These are phyloP conservation scores for Silene noctiflora DNA, from an alignment of 179 eudicot genomes.

Conservation along the genomic window DNA sequence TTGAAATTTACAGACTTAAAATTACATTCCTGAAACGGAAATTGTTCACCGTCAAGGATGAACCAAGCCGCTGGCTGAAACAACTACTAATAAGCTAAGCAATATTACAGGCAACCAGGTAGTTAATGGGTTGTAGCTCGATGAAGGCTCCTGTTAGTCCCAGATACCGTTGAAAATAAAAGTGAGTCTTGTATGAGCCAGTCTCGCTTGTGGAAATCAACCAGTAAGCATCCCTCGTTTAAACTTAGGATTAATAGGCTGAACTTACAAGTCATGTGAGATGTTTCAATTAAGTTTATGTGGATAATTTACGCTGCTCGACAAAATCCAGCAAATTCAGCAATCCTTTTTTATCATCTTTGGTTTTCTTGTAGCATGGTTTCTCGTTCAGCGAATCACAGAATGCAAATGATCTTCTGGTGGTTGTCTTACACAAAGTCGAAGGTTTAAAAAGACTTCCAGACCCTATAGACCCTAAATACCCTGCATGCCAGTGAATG, in stretches of 20 bases:
- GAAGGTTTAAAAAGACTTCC: neutral
- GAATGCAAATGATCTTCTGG: too few relatives aligned
- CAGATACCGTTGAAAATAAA: constrained; percentile 4
- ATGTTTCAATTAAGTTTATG: neutral
- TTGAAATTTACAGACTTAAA: neutral
- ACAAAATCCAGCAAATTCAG: neutral
- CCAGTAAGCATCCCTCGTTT: too few relatives aligned
- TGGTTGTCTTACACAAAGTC: neutral
- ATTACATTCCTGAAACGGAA: neutral
- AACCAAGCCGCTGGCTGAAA: neutral
- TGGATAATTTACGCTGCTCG: neutral
- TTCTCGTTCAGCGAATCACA: neutral
- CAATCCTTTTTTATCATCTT: neutral
- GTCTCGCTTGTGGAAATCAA: neutral
- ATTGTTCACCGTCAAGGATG: neutral
- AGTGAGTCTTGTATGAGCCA: too few relatives aligned
- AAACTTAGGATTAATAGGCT: too few relatives aligned
- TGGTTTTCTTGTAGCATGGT: neutral
- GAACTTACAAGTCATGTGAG: too few relatives aligned
- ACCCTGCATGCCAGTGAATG: constrained; percentile 9
- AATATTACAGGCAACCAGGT: neutral
- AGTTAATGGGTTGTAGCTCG: neutral
- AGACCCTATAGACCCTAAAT: neutral
- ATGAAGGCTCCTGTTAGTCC: neutral
- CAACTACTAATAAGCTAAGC: neutral